A percentile compares a stretch with the other conserved stretches of the same genome.
Evolutionary conservation across 1,284 basidiomycete genomes (phyloP).

Genomic region (Melampsora larici-populina): DNA sequence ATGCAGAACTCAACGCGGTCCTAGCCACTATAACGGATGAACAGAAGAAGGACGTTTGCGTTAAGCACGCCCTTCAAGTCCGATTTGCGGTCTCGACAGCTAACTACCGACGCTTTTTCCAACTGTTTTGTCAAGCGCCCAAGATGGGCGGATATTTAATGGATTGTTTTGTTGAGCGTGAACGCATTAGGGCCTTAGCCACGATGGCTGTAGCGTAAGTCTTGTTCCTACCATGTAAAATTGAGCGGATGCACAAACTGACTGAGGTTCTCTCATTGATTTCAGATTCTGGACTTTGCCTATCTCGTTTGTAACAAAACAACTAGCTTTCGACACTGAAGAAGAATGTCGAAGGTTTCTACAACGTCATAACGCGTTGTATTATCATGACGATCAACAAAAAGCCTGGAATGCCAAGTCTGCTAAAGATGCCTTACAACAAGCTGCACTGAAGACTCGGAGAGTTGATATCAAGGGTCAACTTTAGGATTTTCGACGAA

Average conservation of each 20-base stretch:
- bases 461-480: slow-evolving; percentile 61
- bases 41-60: slow-evolving; percentile 75
- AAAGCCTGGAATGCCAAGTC: slow-evolving; percentile 58
- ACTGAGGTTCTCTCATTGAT: slow-evolving; percentile 12
- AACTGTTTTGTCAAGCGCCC: slow-evolving; percentile 75
- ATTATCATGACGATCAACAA: slow-evolving; percentile 12
- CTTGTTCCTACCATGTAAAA: not conserved
- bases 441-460: slow-evolving; percentile 56
- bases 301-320: slow-evolving; percentile 71
- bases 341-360: slow-evolving; percentile 70
- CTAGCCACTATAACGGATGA: slow-evolving; percentile 89
- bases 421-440: slow-evolving; percentile 55
- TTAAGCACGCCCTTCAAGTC: slow-evolving; percentile 83
- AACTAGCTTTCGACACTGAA: slow-evolving; percentile 76
- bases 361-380: slow-evolving; percentile 64
- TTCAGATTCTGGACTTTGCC: slow-evolving; percentile 73
- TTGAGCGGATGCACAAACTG: not conserved
- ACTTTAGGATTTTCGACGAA: slow-evolving; percentile 48
- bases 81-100: slow-evolving; percentile 83
- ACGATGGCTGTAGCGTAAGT: slow-evolving; percentile 88
- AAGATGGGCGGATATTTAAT: slow-evolving; percentile 99
- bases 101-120: slow-evolving; percentile 90
- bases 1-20: slow-evolving; percentile 82
- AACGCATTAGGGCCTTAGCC: slow-evolving; percentile 79
- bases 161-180: slow-evolving; percentile 95